Base-by-base conservation (phyloP, 805 yeast species). In the Grigorovia jiainica region DNA sequence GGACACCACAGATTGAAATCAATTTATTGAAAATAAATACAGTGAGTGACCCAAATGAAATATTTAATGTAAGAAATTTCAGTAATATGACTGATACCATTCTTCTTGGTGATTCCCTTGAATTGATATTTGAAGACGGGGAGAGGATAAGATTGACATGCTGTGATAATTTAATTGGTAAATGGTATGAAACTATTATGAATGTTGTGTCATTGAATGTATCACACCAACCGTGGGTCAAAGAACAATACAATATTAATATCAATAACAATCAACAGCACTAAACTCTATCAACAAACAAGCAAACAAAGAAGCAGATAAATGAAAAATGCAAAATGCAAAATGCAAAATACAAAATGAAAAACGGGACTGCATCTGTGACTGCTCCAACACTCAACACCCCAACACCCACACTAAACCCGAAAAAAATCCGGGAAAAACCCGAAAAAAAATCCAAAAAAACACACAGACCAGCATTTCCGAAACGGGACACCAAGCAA, bases 91-190 rank as follows among this genome's bases (percentile, higher is more conserved):
- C 51, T 1, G 38, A 45, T 19, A 17, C 31, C 15, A 66, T 80
- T 25, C 61, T 79, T 39, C 65, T 81, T 54, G 81, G 78, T 46
- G 82, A 84, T 46, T 78, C 87, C 7, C 85, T 89, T 70, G 80
- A 80, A 54, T 63, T 89, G 39, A 66, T 68, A 45, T 89, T 89
- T 61, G 73, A 75, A 32, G 83, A 89, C 55, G 90, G 85, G 4
- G 97, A 87, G 60, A 67, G 76, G 3, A 82, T 89, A 38, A 84
- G 79, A 47, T 84, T 90, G 59, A 86, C 83, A 2, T 74, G 78
- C 29, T 70, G 67, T 38, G 68, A 61, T n/a, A 81, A 76, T 36
- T 79, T 77, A 62, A 54, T 61, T 20, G 64, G 66, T 40, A 17
- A 27, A 18, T 90, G 97, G 97, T 71, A 80, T 39, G 52, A 60